Evolutionary conservation across 176 grass and related monocot species (phyloP).

Genomic region (Rhynchospora tenuis): DNA sequence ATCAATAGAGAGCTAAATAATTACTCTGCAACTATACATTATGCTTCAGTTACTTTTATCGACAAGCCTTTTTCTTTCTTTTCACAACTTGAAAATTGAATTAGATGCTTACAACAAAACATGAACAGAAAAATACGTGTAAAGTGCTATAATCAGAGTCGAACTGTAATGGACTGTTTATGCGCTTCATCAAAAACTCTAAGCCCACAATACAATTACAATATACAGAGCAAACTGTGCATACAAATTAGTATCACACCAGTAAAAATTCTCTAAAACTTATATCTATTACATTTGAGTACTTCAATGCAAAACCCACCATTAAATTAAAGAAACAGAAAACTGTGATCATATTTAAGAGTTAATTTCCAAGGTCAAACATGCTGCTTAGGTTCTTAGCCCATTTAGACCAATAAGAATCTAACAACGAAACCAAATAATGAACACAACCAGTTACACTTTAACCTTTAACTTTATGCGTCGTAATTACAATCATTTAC

Average conservation of each 20-base stretch:
- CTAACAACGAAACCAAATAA: not conserved
- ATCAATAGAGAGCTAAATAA: not conserved
- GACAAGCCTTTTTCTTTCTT: not conserved
- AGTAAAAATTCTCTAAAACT: not conserved
- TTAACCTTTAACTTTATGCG: not conserved
- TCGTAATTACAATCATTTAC: not conserved
- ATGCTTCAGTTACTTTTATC: not conserved
- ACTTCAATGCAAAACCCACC: not conserved
- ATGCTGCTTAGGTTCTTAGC: not conserved
- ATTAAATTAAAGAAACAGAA: not conserved
- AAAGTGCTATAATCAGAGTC: not conserved
- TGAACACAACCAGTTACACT: not conserved
- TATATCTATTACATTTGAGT: not conserved
- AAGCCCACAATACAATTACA: not conserved
- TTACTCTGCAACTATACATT: not conserved
- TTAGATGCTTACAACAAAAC: not conserved
- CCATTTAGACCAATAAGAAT: constrained; percentile 9
- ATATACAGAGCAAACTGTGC: not conserved
- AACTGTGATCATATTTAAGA: not conserved
- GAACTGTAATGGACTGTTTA: not conserved
- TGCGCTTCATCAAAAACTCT: not conserved
- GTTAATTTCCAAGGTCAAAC: not conserved
- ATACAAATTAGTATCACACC: not conserved
- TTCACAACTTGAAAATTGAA: not conserved
- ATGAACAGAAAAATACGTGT: not conserved